Percentiles rank a stretch among this genome's conserved stretches.
These are phyloP conservation scores for Diutina catenulata DNA, from an alignment of 1,139 yeast genomes.

Conservation along the genomic window DNA sequence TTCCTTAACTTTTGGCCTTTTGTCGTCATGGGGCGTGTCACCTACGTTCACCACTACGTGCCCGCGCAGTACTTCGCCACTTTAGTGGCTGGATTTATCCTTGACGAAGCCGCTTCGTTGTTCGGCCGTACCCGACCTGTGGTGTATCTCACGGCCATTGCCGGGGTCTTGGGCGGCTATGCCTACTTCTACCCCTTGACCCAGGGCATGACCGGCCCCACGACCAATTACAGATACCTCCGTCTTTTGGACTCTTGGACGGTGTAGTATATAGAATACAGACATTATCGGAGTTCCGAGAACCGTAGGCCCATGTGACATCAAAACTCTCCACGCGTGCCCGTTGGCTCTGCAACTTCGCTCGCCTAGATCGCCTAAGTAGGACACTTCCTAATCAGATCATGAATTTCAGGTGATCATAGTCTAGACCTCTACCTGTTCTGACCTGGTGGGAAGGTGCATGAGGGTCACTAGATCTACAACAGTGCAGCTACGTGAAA, in stretches of 20 bases:
- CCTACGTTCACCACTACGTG: conserved; percentile 24
- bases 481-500: too few species aligned
- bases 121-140: conserved; percentile 7
- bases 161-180: conserved; percentile 16
- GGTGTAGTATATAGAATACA: too few species aligned
- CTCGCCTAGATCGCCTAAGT: too few species aligned
- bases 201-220: conserved; percentile 25
- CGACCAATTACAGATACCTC: conserved; percentile 14
- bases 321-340: too few species aligned
- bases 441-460: too few species aligned
- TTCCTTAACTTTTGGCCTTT: conserved; percentile 22
- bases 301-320: too few species aligned
- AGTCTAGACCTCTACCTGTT: too few species aligned
- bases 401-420: too few species aligned
- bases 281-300: too few species aligned
- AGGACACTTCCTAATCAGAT: too few species aligned
- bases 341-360: too few species aligned
- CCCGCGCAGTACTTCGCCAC: conserved; percentile 26
- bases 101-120: conserved; percentile 13
- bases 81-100: conserved; percentile 21
- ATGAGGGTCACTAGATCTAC: too few species aligned
- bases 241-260: conserved; percentile 19
- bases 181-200: conserved; percentile 20
- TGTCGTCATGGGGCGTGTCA: conserved; percentile 23
- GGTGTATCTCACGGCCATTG: conserved; percentile 14